Evolutionary conservation across 257 asterid species (phyloP).

Genomic region (Asclepias syriaca): DNA sequence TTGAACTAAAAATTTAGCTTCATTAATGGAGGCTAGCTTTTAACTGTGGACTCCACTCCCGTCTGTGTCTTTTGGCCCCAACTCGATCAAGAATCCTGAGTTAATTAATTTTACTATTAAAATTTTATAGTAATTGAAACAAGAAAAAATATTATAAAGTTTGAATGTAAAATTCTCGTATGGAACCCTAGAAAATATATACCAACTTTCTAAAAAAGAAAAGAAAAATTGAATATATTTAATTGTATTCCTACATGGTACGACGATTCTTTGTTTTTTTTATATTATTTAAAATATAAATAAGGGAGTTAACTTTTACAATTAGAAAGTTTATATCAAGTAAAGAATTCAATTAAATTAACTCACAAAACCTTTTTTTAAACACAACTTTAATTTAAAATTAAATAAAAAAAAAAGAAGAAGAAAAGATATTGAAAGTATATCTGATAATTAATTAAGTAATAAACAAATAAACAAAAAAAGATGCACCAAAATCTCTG

Average conservation of each 20-base stretch:
- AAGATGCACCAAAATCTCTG: background rate
- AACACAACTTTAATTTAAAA: slow-evolving; percentile 4
- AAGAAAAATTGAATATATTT: background rate
- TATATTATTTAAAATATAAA: too few relatives aligned
- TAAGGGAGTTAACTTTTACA: too few relatives aligned
- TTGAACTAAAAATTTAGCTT: background rate
- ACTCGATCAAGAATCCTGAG: background rate
- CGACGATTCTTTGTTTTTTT: too few relatives aligned
- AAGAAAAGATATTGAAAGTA: background rate
- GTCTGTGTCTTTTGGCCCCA: background rate
- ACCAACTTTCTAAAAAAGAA: background rate
- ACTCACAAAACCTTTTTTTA: background rate
- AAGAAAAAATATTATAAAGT: too few relatives aligned
- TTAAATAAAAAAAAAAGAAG: background rate
- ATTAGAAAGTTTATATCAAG: background rate
- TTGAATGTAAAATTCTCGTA: too few relatives aligned
- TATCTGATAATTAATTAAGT: background rate
- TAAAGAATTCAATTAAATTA: background rate
- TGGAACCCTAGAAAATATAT: too few relatives aligned
- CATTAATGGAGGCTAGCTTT: background rate
- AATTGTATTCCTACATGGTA: too few relatives aligned
- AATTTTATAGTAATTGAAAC: too few relatives aligned
- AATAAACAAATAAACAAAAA: background rate
- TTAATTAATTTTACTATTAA: too few relatives aligned
- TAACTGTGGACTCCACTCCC: background rate